A percentile compares a stretch with the other conserved stretches of the same genome.
These are phyloP conservation scores for Leccinum ochraceum DNA, from an alignment of 768 basidiomycete genomes.

Conservation along the genomic window DNA sequence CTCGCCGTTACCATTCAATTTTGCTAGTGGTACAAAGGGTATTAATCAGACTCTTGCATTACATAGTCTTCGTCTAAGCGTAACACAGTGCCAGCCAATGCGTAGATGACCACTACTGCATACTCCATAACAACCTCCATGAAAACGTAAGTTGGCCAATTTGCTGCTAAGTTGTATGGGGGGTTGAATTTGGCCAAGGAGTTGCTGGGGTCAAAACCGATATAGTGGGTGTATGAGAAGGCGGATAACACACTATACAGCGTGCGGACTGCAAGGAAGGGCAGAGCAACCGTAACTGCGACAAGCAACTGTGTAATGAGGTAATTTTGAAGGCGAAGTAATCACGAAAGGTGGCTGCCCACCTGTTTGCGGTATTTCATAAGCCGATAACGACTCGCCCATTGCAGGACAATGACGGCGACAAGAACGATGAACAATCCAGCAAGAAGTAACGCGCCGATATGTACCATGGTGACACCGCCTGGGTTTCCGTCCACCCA, in stretches of 20 bases:
- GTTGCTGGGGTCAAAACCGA: too few relatives aligned
- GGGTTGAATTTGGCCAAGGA: too few relatives aligned
- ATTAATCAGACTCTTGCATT: constrained; percentile 24
- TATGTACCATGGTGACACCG: background rate
- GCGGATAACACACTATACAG: too few relatives aligned
- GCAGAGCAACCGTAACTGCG: too few relatives aligned
- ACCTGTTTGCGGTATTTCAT: constrained; percentile 17
- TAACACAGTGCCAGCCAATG: constrained; percentile 29
- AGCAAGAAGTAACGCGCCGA: constrained; percentile 23
- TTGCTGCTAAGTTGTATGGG: constrained; percentile 45
- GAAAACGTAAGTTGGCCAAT: constrained; percentile 57
- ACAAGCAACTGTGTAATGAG: too few relatives aligned
- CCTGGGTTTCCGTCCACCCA: too few relatives aligned
- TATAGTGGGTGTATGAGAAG: too few relatives aligned
- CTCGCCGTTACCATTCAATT: too few relatives aligned
- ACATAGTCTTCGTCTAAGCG: constrained; percentile 35
- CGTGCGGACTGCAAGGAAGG: too few relatives aligned
- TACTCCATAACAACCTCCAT: constrained; percentile 65
- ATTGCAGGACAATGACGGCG: constrained; percentile 47
- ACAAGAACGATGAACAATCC: constrained; percentile 44
- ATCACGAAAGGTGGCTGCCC: too few relatives aligned
- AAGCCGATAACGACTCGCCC: constrained; percentile 47
- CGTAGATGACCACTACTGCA: constrained; percentile 46
- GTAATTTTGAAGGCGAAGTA: too few relatives aligned
- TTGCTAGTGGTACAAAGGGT: constrained; percentile 32